Conservation (phyloP, 306 rosid genomes). For the Pyrus communis region DNA sequence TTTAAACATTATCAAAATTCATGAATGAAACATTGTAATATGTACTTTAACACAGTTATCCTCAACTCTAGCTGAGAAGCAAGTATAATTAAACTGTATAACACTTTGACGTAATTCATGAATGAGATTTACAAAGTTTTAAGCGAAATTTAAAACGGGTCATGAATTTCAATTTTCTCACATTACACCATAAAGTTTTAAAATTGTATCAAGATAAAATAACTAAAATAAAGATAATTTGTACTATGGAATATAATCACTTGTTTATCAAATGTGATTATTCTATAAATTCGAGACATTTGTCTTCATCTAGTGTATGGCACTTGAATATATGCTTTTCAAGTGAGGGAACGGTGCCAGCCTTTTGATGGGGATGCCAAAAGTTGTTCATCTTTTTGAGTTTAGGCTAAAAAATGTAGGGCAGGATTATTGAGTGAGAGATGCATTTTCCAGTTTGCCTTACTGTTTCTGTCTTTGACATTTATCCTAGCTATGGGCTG, state of each 20-base stretch:
- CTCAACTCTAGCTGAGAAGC: background rate
- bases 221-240: no score
- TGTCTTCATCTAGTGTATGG: conserved; percentile 23
- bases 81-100: background rate
- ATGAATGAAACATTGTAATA: background rate
- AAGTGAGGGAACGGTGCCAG: conserved; percentile 28
- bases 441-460: conserved; percentile 17
- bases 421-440: conserved; percentile 9
- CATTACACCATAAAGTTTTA: no score
- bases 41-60: no score
- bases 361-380: conserved; percentile 37
- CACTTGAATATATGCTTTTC: conserved; percentile 24
- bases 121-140: background rate
- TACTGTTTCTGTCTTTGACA: conserved; percentile 32
- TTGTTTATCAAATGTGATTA: background rate
- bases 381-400: conserved; percentile 39
- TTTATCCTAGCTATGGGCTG: conserved; percentile 6
- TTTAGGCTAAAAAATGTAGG: conserved; percentile 47
- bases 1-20: background rate
- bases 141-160: no score
- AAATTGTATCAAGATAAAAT: background rate
- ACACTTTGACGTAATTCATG: background rate
- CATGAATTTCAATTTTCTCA: background rate
- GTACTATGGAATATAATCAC: background rate
- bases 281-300: background rate